A percentile compares a stretch with the other conserved stretches of the same genome.
phyloP scores from a whole-genome alignment of 2,329 filamentous ascomycete genomes.

The Metarhizium rileyi region DNA sequence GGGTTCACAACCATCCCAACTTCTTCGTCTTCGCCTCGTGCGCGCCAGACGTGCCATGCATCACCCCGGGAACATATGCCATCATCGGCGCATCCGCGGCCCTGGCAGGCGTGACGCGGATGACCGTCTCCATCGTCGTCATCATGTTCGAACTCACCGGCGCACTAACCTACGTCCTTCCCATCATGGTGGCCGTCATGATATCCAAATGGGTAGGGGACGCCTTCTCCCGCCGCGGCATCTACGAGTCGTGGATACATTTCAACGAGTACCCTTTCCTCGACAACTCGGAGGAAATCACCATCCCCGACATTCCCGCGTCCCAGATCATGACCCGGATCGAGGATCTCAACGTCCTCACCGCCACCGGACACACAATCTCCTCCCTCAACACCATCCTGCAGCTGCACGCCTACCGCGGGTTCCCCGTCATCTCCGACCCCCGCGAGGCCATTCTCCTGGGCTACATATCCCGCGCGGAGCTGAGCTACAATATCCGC shows the following conservation, averaged over 20 bases:
- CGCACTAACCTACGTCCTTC: constrained; percentile 88
- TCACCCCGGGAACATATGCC: constrained; percentile 91
- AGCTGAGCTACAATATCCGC: constrained; percentile 71
- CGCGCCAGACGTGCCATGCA: constrained; percentile 75
- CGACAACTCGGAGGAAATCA: constrained; percentile 77
- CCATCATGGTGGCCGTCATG: constrained; percentile 99
- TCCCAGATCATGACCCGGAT: constrained; percentile 84
- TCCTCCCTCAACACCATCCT: constrained; percentile 63
- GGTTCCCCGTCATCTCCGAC: constrained; percentile 83
- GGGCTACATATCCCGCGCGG: constrained; percentile 88
- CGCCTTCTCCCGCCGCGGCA: constrained; percentile 82
- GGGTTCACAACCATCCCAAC: constrained; percentile 68
- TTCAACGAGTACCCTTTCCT: constrained; percentile 93
- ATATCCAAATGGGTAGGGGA: constrained; percentile 97
- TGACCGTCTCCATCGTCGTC: constrained; percentile 97
- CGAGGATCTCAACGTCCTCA: constrained; percentile 82
- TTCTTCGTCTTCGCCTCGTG: constrained; percentile 73
- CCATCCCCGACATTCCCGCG: constrained; percentile 75
- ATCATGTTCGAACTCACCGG: constrained; percentile 99
- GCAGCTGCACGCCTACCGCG: constrained; percentile 66
- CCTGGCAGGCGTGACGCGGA: constrained; percentile 85
- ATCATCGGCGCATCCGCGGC: constrained; percentile 92
- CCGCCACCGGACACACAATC: constrained; percentile 81
- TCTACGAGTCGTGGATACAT: constrained; percentile 97
- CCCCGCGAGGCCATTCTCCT: constrained; percentile 68